These are phyloP conservation scores for Penicillium concentricum DNA, from an alignment of 2,329 filamentous ascomycete species.

Conservation along the genomic window DNA sequence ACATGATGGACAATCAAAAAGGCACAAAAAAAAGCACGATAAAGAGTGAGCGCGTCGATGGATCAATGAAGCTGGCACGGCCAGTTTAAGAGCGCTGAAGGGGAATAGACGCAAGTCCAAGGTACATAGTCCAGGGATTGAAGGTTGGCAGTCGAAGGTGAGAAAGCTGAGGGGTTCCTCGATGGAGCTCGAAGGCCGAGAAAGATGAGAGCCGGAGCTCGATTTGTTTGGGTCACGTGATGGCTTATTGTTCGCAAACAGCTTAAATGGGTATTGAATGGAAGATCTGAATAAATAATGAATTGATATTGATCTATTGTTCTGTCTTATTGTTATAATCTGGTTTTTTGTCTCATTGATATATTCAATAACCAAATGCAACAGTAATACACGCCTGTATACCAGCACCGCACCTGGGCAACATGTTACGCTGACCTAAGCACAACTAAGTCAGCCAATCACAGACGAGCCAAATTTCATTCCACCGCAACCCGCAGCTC, in stretches of 20 bases:
- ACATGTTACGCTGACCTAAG: slow-evolving; percentile 21
- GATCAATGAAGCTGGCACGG: neutral
- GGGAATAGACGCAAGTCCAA: neutral
- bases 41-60: slow-evolving; percentile 1
- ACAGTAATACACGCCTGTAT: neutral
- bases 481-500: slow-evolving; percentile 30
- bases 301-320: neutral
- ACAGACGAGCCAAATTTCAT: slow-evolving; percentile 32
- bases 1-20: slow-evolving; percentile 30
- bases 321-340: neutral
- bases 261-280: neutral
- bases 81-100: neutral
- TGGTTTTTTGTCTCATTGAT: neutral
- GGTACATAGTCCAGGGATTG: slow-evolving; percentile 10
- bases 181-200: slow-evolving; percentile 18
- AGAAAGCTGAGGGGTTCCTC: slow-evolving; percentile 17
- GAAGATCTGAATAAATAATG: neutral
- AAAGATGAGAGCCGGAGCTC: slow-evolving; percentile 23
- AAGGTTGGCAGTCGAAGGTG: slow-evolving; percentile 7
- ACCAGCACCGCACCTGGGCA: slow-evolving; percentile 1
- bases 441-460: slow-evolving; percentile 31
- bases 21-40: slow-evolving; percentile 17
- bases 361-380: too few relatives aligned
- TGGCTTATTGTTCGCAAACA: neutral
- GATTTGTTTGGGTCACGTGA: slow-evolving; percentile 27